Evolutionary conservation across 257 asterid species (phyloP).

Genomic region (Solanum rostratum): DNA sequence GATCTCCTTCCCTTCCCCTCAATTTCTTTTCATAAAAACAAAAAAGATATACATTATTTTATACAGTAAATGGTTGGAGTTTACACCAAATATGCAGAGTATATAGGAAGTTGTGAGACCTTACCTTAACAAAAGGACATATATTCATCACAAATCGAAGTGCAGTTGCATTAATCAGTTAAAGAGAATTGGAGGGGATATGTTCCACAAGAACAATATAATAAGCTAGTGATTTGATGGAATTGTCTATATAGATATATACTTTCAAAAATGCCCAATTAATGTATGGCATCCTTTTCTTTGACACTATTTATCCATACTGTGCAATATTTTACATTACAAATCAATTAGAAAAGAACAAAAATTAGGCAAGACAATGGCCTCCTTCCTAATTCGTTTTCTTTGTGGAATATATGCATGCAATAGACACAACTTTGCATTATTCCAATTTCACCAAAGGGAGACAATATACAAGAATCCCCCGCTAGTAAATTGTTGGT

Average conservation of each 20-base stretch:
- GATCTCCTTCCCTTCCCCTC: too few relatives aligned
- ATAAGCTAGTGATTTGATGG: background rate
- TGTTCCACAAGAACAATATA: background rate
- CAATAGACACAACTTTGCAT: background rate
- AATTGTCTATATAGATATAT: background rate
- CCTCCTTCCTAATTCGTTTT: constrained; percentile 4
- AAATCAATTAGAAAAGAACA: constrained; percentile 2
- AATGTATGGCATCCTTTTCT: background rate
- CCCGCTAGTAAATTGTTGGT: background rate
- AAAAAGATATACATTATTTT: background rate
- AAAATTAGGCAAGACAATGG: background rate
- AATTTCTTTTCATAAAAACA: too few relatives aligned
- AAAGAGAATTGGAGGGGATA: background rate
- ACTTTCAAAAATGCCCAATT: background rate
- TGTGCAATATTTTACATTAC: background rate
- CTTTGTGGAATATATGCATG: background rate
- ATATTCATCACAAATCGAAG: background rate
- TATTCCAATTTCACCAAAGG: background rate
- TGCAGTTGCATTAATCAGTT: background rate
- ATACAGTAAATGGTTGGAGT: background rate
- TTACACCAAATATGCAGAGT: background rate
- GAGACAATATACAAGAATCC: background rate
- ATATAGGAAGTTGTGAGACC: background rate
- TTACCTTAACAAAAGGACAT: background rate
- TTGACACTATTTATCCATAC: background rate